Conservation (phyloP, 1,284 basidiomycete species). For the Kalmanozyma brasiliensis region DNA sequence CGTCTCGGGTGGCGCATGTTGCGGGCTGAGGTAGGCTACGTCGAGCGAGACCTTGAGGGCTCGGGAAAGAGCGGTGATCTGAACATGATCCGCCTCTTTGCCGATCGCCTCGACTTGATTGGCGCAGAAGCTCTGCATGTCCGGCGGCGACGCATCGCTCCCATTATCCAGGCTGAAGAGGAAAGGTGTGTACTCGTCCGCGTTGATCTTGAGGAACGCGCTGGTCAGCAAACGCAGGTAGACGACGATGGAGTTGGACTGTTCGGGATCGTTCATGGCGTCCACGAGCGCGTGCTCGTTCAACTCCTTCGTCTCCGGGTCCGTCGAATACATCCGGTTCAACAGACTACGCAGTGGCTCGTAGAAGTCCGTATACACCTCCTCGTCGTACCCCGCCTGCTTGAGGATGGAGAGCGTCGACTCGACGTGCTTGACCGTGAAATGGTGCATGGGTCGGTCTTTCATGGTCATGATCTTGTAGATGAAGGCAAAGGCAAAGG, state of each 20-base stretch:
- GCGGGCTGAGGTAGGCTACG: constrained; percentile 57
- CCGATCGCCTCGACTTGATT: constrained; percentile 62
- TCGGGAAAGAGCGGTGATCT: constrained; percentile 59
- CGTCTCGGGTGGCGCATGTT: constrained; percentile 47
- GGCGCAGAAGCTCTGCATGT: constrained; percentile 57
- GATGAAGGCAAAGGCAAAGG: constrained; percentile 60
- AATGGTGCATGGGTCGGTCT: constrained; percentile 50
- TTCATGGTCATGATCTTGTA: constrained; percentile 50
- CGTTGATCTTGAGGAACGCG: constrained; percentile 59
- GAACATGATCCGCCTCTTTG: constrained; percentile 63
- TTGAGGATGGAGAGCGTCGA: constrained; percentile 52
- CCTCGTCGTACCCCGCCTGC: constrained; percentile 53
- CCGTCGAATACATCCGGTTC: constrained; percentile 43
- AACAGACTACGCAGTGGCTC: constrained; percentile 53
- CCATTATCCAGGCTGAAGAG: constrained; percentile 45
- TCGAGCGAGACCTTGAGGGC: constrained; percentile 56
- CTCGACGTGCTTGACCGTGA: constrained; percentile 52
- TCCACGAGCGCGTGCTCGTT: constrained; percentile 44
- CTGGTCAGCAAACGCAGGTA: constrained; percentile 55
- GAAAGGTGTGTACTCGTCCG: constrained; percentile 59
- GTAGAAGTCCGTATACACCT: constrained; percentile 57
- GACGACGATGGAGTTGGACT: constrained; percentile 61
- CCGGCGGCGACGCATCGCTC: constrained; percentile 17
- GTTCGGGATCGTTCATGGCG: constrained; percentile 60
- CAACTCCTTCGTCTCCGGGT: constrained; percentile 42